A percentile compares a stretch with the other conserved stretches of the same genome.
Conservation (phyloP, 768 basidiomycete species). For the Auriculariales sp. region DNA sequence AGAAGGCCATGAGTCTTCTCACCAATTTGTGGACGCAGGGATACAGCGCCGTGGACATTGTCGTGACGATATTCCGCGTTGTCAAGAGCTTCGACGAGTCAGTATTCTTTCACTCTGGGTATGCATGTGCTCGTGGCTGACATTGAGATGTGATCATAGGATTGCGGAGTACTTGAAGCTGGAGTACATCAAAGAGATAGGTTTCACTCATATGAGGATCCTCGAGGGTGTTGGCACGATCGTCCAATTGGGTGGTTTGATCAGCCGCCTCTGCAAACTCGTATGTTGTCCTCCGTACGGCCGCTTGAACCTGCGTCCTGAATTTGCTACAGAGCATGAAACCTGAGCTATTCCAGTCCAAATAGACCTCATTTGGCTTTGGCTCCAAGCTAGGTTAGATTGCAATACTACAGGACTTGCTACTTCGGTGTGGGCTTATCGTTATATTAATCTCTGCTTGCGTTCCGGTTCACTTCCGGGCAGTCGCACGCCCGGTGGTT, state of each 20-base stretch:
- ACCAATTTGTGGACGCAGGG: slow-evolving; percentile 89
- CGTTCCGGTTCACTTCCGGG: too few species aligned
- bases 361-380: not conserved
- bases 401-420: too few species aligned
- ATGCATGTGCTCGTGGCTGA: not conserved
- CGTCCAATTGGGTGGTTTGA: slow-evolving; percentile 81
- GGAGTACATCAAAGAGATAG: slow-evolving; percentile 97
- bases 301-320: not conserved
- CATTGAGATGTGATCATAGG: slow-evolving; percentile 22
- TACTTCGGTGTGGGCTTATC: not conserved
- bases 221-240: slow-evolving; percentile 94
- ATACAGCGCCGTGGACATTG: slow-evolving; percentile 94
- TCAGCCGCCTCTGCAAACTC: slow-evolving; percentile 84
- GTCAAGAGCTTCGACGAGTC: slow-evolving; percentile 89
- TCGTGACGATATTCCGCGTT: slow-evolving; percentile 89
- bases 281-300: slow-evolving; percentile 23
- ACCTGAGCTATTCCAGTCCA: slow-evolving; percentile 35
- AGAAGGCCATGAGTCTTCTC: slow-evolving; percentile 68
- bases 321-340: slow-evolving; percentile 44
- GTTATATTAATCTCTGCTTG: not conserved
- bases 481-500: too few species aligned
- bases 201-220: slow-evolving; percentile 96
- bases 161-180: slow-evolving; percentile 88
- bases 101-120: slow-evolving; percentile 13
- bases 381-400: not conserved